Base-by-base conservation (phyloP, 148 eudicot species). In the Selenicereus undatus region DNA sequence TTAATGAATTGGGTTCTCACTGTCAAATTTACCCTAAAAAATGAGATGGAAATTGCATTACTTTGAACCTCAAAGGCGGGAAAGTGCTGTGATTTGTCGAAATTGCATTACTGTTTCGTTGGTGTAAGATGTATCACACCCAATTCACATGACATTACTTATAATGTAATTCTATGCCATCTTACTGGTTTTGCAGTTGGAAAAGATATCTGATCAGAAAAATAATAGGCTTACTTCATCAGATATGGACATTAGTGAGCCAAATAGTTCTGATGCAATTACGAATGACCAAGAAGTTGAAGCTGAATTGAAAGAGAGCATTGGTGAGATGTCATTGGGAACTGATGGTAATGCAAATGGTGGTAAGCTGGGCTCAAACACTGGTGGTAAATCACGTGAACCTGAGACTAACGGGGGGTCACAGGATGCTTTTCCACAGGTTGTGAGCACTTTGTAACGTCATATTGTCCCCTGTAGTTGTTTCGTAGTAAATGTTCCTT, bases 371-470 rank as follows among this genome's bases (percentile, higher is more conserved):
- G 84, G 81, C 54, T 42, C 80, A 68, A 80, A 79, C 78, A 70
- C 81, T 82, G 81, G 78, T 80, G 80, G 81, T 77, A 85, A 81
- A 71, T 50, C 75, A 71, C 74, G 20, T 68, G 88, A 82, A 79
- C 76, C 87, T 72, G 76, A 87, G 82, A 84, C 87, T 29, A 90
- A 78, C 68, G 52, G 48, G 66, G 78, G 83, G 56, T 78, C 83
- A 43, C 90, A 86, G 87, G 82, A 80, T 85, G 85, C 82, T 78
- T 79, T 85, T 65, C 89, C 96, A 50, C 98, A 96, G 97, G 99
- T 96, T 71, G 80, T 89, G 82, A 73, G 80, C 76, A 29, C 65
- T 72, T 54, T 26, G 52, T 71, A 27, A 27, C 45, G 60, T 17
- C 35, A 68, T 71, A 54, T 52, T 56, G 30, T 32, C 39, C 50